Evolutionary conservation across 192 early-diverging fungal species (phyloP).

Genomic region (Coemansia sp.): DNA sequence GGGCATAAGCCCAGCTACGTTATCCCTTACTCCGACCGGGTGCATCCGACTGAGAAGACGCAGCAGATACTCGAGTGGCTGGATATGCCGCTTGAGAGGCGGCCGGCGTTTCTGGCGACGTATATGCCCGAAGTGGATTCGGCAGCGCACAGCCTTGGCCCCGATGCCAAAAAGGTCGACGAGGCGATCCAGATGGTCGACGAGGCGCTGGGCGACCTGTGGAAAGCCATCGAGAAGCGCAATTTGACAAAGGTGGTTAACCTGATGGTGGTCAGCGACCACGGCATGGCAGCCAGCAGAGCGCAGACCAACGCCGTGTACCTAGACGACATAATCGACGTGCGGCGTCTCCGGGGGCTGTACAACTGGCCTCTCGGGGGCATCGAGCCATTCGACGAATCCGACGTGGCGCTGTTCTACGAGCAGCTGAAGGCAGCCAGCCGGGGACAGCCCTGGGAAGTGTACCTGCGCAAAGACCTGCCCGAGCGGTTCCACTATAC

Average conservation of each 20-base stretch:
- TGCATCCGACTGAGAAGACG: conserved; percentile 56
- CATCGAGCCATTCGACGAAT: conserved; percentile 55
- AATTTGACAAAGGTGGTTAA: conserved; percentile 65
- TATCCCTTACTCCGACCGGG: conserved; percentile 51
- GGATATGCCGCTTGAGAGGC: conserved; percentile 62
- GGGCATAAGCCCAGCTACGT: conserved; percentile 63
- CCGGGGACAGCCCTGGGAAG: conserved; percentile 53
- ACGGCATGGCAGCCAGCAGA: conserved; percentile 70
- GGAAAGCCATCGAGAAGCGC: conserved; percentile 56
- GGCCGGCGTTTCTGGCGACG: conserved; percentile 72
- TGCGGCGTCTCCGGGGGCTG: conserved; percentile 52
- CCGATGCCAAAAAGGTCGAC: conserved; percentile 64
- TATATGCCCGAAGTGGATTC: conserved; percentile 83
- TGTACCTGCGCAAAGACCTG: conserved; percentile 71
- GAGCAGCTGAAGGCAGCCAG: conserved; percentile 50
- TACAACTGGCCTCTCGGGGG: conserved; percentile 64
- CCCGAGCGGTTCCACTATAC: conserved; percentile 73
- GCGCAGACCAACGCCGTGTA: conserved; percentile 62
- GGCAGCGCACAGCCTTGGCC: conserved; percentile 73
- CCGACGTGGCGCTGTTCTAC: conserved; percentile 56
- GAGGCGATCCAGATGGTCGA: conserved; percentile 56
- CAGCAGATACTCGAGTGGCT: conserved; percentile 71
- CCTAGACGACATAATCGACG: conserved; percentile 70
- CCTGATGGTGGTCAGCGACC: conserved; percentile 73
- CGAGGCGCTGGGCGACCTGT: conserved; percentile 58